Conservation (phyloP, 306 rosid species). For the Phaseolus lunatus region DNA sequence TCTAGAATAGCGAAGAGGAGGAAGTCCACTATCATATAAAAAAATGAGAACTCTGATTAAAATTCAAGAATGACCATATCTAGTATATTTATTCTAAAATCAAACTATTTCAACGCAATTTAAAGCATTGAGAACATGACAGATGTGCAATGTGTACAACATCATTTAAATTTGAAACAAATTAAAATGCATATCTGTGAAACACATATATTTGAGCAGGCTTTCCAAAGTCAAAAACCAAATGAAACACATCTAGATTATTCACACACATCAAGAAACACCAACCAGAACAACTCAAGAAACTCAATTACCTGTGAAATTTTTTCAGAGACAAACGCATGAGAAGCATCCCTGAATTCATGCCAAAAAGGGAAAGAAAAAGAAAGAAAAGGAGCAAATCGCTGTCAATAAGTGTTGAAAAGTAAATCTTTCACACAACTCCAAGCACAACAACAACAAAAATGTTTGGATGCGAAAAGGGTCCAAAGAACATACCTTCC, state of each 20-base stretch:
- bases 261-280: constrained; percentile 7
- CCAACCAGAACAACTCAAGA: constrained; percentile 11
- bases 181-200: neutral
- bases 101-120: neutral
- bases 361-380: neutral
- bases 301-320: constrained; percentile 80
- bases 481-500: constrained; percentile 71
- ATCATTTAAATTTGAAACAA: neutral
- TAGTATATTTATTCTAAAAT: neutral
- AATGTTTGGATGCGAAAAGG: constrained; percentile 6
- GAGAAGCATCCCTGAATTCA: constrained; percentile 86
- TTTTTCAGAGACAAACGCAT: constrained; percentile 96
- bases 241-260: constrained; percentile 2
- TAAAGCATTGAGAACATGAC: neutral
- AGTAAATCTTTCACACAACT: constrained; percentile 18
- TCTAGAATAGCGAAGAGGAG: neutral
- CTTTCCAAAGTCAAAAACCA: constrained; percentile 4
- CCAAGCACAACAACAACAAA: constrained; percentile 6
- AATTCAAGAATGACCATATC: constrained; percentile 18
- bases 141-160: no score
- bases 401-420: constrained; percentile 35
- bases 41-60: neutral
- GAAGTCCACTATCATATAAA: neutral
- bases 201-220: neutral
- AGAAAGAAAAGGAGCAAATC: neutral